Conservation (phyloP, 2,329 filamentous ascomycete genomes). For the Setomelanomma holmii region DNA sequence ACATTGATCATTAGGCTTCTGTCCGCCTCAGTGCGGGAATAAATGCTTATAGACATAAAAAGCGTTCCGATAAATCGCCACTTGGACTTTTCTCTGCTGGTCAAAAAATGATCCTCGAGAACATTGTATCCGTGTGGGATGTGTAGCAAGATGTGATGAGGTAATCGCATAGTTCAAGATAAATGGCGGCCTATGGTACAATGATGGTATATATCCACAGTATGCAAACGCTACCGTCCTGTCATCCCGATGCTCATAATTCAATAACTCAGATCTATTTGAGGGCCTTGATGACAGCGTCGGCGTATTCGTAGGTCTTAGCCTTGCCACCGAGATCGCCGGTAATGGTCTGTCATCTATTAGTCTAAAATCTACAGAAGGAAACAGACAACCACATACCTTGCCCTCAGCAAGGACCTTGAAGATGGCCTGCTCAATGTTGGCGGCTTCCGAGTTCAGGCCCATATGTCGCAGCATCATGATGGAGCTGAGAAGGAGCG, state of each 20-base stretch:
- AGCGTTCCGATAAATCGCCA: too few species aligned
- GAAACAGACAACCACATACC: constrained; percentile 55
- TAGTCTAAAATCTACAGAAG: constrained; percentile 10
- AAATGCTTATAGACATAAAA: too few species aligned
- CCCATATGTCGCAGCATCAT: constrained; percentile 99
- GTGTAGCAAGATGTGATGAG: too few species aligned
- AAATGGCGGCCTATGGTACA: constrained; percentile 46
- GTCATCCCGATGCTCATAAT: constrained; percentile 35
- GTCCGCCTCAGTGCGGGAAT: too few species aligned
- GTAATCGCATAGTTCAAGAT: constrained; percentile 27
- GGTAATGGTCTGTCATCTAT: constrained; percentile 69
- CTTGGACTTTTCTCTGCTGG: too few species aligned
- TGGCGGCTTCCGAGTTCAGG: constrained; percentile 79
- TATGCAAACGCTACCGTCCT: constrained; percentile 43
- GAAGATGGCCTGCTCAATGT: constrained; percentile 95
- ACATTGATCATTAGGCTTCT: too few species aligned
- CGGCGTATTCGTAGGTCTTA: constrained; percentile 93
- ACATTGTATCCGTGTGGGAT: too few species aligned
- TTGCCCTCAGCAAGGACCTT: constrained; percentile 95
- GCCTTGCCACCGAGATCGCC: constrained; percentile 95
- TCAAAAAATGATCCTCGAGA: too few species aligned
- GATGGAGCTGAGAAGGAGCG: constrained; percentile 91
- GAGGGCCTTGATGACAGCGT: constrained; percentile 80
- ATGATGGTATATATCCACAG: constrained; percentile 48
- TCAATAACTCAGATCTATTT: constrained; percentile 41